Conservation (phyloP, 441 rosid species). For the Erodium trifolium region DNA sequence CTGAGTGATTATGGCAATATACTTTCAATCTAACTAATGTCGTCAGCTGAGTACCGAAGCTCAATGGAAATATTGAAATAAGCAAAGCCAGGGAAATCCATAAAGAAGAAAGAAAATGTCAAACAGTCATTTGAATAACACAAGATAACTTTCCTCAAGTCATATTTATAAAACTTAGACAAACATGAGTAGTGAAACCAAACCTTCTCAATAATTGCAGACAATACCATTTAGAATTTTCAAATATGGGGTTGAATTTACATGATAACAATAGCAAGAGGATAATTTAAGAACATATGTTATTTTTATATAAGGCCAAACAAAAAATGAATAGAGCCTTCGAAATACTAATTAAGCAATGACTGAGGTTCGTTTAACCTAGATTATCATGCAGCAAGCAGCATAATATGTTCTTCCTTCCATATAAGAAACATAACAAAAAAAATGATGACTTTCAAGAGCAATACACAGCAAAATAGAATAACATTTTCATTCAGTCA, state of each 20-base stretch:
- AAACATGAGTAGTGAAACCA: too few relatives aligned
- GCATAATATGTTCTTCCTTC: not conserved
- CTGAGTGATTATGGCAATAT: not conserved
- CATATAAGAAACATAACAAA: not conserved
- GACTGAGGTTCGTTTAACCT: not conserved
- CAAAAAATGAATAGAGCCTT: too few relatives aligned
- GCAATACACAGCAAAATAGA: not conserved
- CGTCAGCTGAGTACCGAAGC: not conserved
- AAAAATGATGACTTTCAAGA: not conserved
- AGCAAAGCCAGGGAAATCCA: not conserved
- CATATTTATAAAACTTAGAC: too few relatives aligned
- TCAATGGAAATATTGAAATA: not conserved
- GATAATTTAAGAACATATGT: too few relatives aligned
- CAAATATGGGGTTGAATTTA: too few relatives aligned
- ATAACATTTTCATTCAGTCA: not conserved
- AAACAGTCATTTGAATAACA: not conserved
- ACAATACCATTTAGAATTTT: too few relatives aligned
- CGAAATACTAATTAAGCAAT: too few relatives aligned
- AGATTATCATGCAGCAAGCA: not conserved
- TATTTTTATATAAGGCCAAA: too few relatives aligned
- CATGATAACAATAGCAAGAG: too few relatives aligned
- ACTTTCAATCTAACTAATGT: too few relatives aligned
- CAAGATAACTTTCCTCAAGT: not conserved
- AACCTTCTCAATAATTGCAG: too few relatives aligned
- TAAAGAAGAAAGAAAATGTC: not conserved